Conservation (phyloP, 2,329 filamentous ascomycete species). For the Colletotrichum cordylinicola region DNA sequence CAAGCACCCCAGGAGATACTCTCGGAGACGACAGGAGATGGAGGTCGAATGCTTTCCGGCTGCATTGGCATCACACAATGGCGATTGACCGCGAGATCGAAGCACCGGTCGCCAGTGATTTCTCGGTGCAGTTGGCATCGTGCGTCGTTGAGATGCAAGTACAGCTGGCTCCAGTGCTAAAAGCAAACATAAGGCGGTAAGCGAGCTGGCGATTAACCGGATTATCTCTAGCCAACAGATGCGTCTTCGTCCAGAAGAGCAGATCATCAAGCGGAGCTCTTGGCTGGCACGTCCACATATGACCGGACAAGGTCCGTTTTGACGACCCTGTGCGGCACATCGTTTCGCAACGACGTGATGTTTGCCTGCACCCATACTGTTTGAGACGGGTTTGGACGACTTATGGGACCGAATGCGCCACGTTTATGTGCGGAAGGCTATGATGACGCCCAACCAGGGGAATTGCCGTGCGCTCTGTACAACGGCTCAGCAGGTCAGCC, state of each 20-base stretch:
- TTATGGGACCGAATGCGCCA: not conserved
- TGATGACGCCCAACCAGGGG: not conserved
- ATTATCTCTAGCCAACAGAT: not conserved
- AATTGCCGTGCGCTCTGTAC: not conserved
- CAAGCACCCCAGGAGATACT: not conserved
- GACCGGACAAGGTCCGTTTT: not conserved
- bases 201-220: not conserved
- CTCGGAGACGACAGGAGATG: not conserved
- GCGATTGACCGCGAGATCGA: conserved; percentile 7
- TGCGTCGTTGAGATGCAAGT: not conserved
- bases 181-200: conserved; percentile 18
- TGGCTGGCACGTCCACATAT: not conserved
- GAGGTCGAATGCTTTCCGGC: not conserved
- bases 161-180: not conserved
- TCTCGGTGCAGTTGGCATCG: not conserved
- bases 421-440: not conserved
- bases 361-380: not conserved
- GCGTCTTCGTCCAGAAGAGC: not conserved
- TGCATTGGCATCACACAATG: conserved; percentile 5
- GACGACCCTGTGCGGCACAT: not conserved
- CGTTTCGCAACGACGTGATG: not conserved
- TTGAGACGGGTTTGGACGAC: not conserved
- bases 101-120: conserved; percentile 10
- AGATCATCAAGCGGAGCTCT: not conserved
- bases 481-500: not conserved